These are phyloP conservation scores for Acer saccharum DNA, from an alignment of 345 rosid species.

Conservation along the genomic window DNA sequence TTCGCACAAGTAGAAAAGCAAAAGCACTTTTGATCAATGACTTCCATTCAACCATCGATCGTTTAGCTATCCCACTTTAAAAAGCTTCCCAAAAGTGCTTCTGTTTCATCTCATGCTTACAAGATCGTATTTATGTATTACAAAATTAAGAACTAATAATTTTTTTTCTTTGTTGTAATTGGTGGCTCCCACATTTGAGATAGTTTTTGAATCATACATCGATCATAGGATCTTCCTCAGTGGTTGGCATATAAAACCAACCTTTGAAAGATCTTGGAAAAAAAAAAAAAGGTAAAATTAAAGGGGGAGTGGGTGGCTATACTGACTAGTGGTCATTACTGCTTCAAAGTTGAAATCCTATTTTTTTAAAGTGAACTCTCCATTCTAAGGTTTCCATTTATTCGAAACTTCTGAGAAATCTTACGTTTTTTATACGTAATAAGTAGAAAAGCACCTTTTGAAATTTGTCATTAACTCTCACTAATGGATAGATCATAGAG, in stretches of 20 bases:
- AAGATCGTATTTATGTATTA: constrained; percentile 20
- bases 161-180: too few species aligned
- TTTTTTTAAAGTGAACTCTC: not conserved
- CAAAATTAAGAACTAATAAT: not conserved
- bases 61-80: too few species aligned
- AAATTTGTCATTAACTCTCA: too few species aligned
- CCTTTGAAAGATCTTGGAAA: constrained; percentile 16
- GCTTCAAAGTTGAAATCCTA: not conserved
- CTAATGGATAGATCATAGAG: too few species aligned
- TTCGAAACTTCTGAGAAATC: too few species aligned
- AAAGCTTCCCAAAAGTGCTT: not conserved
- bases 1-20: constrained; percentile 11
- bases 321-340: constrained; percentile 10
- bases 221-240: constrained; percentile 34
- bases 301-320: not conserved
- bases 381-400: too few species aligned
- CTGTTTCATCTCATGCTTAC: constrained; percentile 32
- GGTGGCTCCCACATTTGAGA: not conserved
- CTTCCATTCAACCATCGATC: too few species aligned
- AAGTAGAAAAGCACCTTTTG: too few species aligned
- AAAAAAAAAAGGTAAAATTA: not conserved
- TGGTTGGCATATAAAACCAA: constrained; percentile 33
- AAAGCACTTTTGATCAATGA: too few species aligned
- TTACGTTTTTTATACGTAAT: too few species aligned
- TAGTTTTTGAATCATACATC: constrained; percentile 26